These are phyloP conservation scores for Aspergillus vadensis DNA, from an alignment of 2,329 filamentous ascomycete species.

Conservation along the genomic window DNA sequence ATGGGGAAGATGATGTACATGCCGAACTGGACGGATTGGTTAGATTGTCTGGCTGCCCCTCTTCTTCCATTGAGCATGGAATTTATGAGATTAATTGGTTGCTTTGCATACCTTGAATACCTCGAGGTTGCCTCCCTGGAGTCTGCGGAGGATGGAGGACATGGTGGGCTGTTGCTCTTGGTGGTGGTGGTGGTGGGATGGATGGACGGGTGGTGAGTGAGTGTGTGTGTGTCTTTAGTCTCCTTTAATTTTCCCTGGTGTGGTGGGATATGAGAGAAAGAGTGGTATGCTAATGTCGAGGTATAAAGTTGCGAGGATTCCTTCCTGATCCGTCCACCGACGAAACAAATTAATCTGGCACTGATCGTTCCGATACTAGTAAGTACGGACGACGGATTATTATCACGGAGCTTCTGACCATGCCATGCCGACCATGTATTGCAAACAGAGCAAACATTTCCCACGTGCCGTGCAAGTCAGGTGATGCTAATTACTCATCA, in stretches of 20 bases:
- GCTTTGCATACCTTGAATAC: slow-evolving; percentile 75
- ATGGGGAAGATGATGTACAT: slow-evolving; percentile 99
- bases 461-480: slow-evolving; percentile 10
- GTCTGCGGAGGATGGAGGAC: slow-evolving; percentile 48
- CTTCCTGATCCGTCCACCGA: slow-evolving; percentile 5
- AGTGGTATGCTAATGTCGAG: neutral
- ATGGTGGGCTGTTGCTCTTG: slow-evolving; percentile 30
- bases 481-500: slow-evolving; percentile 6
- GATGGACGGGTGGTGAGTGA: neutral
- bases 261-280: no score
- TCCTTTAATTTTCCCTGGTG: neutral
- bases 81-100: neutral
- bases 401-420: slow-evolving; percentile 17
- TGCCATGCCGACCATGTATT: slow-evolving; percentile 1
- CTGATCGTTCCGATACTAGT: slow-evolving; percentile 9
- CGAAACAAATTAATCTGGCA: slow-evolving; percentile 8
- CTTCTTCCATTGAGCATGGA: no score
- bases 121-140: slow-evolving; percentile 89
- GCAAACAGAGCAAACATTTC: slow-evolving; percentile 25
- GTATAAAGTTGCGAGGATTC: neutral
- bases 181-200: slow-evolving; percentile 8
- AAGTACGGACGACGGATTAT: slow-evolving; percentile 10
- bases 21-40: slow-evolving; percentile 69
- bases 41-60: no score
- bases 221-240: neutral